phyloP scores from a whole-genome alignment of 768 basidiomycete species.

The Mycena galericulata region DNA sequence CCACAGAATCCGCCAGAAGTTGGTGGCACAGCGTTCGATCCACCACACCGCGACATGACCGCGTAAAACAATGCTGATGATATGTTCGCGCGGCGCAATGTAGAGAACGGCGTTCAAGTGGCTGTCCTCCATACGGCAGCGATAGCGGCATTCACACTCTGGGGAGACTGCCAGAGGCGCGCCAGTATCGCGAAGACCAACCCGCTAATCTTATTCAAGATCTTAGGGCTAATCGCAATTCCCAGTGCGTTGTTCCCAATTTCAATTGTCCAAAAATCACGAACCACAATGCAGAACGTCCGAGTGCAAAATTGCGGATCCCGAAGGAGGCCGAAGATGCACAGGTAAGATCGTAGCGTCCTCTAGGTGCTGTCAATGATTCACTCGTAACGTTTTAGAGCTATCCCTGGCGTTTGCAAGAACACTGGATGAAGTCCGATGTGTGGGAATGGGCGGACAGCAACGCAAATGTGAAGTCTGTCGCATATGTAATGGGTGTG shows the following conservation, averaged over 20 bases:
- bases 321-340: background rate
- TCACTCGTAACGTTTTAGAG: background rate
- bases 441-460: constrained; percentile 7
- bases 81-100: too few species aligned
- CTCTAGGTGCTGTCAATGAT: background rate
- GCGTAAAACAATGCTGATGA: too few species aligned
- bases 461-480: background rate
- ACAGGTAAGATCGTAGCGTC: background rate
- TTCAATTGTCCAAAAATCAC: background rate
- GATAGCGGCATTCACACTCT: background rate
- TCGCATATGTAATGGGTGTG: constrained; percentile 1
- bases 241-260: background rate
- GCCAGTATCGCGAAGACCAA: background rate
- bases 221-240: background rate
- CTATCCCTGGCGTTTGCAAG: constrained; percentile 14
- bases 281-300: background rate
- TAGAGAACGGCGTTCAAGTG: too few species aligned
- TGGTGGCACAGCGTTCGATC: too few species aligned
- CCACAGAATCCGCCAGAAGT: too few species aligned
- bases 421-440: constrained; percentile 10
- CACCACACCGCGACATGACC: too few species aligned
- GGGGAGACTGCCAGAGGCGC: constrained; percentile 5
- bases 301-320: background rate
- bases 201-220: constrained; percentile 12
- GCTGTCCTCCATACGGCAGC: constrained; percentile 3